Percentiles rank a stretch among this genome's conserved stretches.
Conservation (phyloP, 306 rosid species). For the Cucumis melo region DNA sequence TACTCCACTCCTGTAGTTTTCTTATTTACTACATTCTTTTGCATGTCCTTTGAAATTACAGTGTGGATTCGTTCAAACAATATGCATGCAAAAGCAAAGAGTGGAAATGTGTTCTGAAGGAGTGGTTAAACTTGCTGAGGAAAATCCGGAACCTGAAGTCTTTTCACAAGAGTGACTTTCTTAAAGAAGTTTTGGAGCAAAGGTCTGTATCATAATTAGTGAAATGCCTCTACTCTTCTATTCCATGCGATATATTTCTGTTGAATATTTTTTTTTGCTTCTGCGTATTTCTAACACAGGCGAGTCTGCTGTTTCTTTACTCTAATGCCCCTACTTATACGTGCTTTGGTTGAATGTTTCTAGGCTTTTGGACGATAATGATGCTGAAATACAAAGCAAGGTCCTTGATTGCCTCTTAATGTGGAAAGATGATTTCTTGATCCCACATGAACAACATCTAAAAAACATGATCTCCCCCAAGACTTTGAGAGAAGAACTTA, state of each 20-base stretch:
- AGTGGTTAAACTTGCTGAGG: constrained; percentile 86
- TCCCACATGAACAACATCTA: constrained; percentile 54
- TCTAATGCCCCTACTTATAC: not conserved
- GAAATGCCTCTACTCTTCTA: not conserved
- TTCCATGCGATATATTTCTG: not conserved
- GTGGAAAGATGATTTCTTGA: constrained; percentile 70
- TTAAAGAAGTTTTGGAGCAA: constrained; percentile 62
- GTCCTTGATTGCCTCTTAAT: constrained; percentile 70
- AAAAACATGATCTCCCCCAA: constrained; percentile 44
- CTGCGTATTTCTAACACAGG: not conserved
- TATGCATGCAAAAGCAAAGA: constrained; percentile 70
- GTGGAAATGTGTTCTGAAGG: constrained; percentile 74
- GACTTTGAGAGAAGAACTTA: constrained; percentile 69
- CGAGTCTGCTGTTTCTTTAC: not conserved
- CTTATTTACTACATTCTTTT: constrained; percentile 12
- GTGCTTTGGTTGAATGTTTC: constrained; percentile 15
- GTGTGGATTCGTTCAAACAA: constrained; percentile 64
- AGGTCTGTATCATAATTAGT: constrained; percentile 35
- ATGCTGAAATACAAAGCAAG: constrained; percentile 67
- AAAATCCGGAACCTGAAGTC: constrained; percentile 60
- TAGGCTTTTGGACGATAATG: constrained; percentile 88
- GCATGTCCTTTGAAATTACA: constrained; percentile 26
- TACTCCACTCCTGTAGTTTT: not conserved
- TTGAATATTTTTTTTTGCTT: not conserved
- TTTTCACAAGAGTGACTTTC: constrained; percentile 40